Percentiles rank a stretch among this genome's conserved stretches.
Evolutionary conservation across 176 grass and related monocot genomes (phyloP).

Genomic region (Lolium multiflorum): DNA sequence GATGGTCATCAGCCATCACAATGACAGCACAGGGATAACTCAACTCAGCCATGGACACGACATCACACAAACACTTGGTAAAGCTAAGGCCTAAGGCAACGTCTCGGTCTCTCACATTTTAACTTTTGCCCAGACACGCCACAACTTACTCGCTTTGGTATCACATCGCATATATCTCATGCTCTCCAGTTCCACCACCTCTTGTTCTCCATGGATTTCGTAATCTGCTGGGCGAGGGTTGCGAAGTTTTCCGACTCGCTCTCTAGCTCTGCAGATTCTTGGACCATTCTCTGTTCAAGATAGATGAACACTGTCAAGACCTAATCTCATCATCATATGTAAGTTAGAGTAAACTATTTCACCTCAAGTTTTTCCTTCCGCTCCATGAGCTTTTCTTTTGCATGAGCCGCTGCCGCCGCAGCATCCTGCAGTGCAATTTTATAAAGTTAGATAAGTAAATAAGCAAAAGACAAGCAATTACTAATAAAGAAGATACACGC

Average conservation of each 20-base stretch:
- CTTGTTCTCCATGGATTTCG: conserved; percentile 75
- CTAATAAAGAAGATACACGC: background rate
- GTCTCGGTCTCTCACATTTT: background rate
- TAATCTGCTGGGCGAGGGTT: conserved; percentile 68
- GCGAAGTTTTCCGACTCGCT: conserved; percentile 81
- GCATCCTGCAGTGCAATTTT: conserved; percentile 63
- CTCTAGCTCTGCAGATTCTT: conserved; percentile 81
- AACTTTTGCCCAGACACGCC: no score
- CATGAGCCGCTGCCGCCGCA: conserved; percentile 76
- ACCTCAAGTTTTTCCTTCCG: conserved; percentile 91
- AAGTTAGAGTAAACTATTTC: background rate
- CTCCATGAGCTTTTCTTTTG: conserved; percentile 82
- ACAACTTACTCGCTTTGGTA: no score
- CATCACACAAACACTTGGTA: background rate
- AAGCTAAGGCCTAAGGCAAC: background rate
- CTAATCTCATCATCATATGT: background rate
- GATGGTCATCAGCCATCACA: background rate
- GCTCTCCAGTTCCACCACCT: conserved; percentile 78
- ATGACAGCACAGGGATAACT: background rate
- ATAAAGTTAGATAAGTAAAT: background rate
- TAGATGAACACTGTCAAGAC: background rate
- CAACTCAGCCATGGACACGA: background rate
- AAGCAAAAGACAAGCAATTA: background rate
- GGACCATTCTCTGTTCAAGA: conserved; percentile 63
- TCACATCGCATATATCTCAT: background rate